Percentiles rank a stretch among this genome's conserved stretches.
phyloP scores from a whole-genome alignment of 768 basidiomycete species.

The Amylocystis lapponica region DNA sequence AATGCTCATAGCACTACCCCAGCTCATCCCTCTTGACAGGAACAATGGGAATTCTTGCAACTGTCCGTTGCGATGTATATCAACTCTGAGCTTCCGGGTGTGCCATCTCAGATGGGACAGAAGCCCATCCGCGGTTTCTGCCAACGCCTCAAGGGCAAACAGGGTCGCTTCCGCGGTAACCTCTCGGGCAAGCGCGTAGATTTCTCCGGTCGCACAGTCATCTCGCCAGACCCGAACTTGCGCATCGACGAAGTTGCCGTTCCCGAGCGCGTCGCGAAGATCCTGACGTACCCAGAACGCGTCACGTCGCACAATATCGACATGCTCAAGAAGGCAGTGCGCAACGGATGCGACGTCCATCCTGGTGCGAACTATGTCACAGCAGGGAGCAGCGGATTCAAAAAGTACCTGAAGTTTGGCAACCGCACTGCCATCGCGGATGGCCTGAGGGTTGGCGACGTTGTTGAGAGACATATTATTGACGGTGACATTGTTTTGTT shows the following conservation, averaged over 20 bases:
- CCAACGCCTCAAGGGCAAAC: constrained; percentile 96
- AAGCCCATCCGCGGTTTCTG: constrained; percentile 98
- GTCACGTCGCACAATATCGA: constrained; percentile 91
- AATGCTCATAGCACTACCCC: constrained; percentile 5
- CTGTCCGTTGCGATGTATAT: constrained; percentile 95
- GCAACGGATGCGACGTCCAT: constrained; percentile 86
- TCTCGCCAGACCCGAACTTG: constrained; percentile 98
- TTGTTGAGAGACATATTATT: constrained; percentile 90
- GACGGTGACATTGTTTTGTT: constrained; percentile 97
- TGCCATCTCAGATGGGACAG: constrained; percentile 79
- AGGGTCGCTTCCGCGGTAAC: constrained; percentile 97
- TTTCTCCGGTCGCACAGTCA: constrained; percentile 96
- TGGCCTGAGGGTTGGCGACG: constrained; percentile 77
- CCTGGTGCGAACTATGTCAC: constrained; percentile 96
- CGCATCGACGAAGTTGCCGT: constrained; percentile 98
- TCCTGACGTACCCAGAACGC: constrained; percentile 93
- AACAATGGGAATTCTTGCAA: constrained; percentile 98
- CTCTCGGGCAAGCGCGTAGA: constrained; percentile 98
- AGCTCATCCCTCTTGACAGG: constrained; percentile 39
- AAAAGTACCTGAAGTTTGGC: constrained; percentile 88
- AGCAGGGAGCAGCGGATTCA: constrained; percentile 67
- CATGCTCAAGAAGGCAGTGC: constrained; percentile 63
- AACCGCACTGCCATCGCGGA: constrained; percentile 79
- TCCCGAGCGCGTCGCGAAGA: constrained; percentile 90
- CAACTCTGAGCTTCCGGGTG: constrained; percentile 94